phyloP scores from a whole-genome alignment of 441 rosid genomes.

The Erodium moschatum region DNA sequence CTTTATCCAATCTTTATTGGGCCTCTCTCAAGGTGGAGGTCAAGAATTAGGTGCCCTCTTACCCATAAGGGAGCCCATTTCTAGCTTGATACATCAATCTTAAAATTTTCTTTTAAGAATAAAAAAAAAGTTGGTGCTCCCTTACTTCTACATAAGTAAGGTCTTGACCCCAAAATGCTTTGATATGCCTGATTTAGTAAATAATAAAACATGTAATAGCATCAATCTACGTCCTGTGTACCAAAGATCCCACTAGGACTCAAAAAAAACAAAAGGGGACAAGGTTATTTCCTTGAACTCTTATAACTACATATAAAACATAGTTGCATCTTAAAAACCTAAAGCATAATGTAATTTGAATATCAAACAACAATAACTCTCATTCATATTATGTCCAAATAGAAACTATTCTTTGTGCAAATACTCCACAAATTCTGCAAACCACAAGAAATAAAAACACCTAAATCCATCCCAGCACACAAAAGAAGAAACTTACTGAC shows the following conservation, averaged over 20 bases:
- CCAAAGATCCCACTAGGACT: neutral
- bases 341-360: neutral
- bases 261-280: neutral
- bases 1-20: too few relatives aligned
- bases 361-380: constrained; percentile 6
- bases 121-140: too few relatives aligned
- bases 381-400: constrained; percentile 14
- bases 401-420: constrained; percentile 15
- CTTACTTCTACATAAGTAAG: too few relatives aligned
- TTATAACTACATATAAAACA: neutral
- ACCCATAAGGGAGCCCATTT: too few relatives aligned
- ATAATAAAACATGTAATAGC: too few relatives aligned
- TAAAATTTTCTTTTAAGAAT: too few relatives aligned
- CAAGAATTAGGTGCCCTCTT: too few relatives aligned
- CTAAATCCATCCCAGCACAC: neutral
- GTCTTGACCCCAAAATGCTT: too few relatives aligned
- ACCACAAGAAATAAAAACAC: constrained; percentile 11
- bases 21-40: too few relatives aligned
- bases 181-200: too few relatives aligned
- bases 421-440: constrained; percentile 24
- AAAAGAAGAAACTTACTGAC: constrained; percentile 33
- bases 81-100: too few relatives aligned
- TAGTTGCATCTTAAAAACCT: neutral
- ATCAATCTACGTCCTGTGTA: neutral
- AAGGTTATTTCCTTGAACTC: neutral